Evolutionary conservation across 2,329 filamentous ascomycete genomes (phyloP).

Genomic region (Berkeleyomyces basicola): DNA sequence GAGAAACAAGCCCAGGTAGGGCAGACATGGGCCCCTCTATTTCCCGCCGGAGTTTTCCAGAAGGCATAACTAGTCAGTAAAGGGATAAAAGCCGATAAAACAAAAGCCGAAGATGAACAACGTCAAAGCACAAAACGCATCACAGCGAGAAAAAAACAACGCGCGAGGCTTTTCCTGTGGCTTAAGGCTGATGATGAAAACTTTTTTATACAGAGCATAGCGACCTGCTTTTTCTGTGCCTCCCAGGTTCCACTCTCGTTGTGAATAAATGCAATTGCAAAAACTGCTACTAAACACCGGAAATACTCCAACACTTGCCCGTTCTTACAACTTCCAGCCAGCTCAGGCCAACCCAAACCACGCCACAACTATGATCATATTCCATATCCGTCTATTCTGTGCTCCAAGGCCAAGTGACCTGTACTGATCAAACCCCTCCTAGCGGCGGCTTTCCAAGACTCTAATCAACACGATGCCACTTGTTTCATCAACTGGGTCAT

Average conservation of each 20-base stretch:
- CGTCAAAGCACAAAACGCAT: neutral
- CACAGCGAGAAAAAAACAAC: neutral
- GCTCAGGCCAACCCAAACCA: neutral
- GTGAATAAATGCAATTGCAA: neutral
- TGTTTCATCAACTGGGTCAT: neutral
- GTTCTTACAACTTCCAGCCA: neutral
- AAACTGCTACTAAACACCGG: neutral
- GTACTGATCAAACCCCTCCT: neutral
- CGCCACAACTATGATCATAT: neutral
- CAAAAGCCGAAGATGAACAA: neutral
- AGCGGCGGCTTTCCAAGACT: neutral
- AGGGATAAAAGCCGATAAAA: conserved; percentile 1
- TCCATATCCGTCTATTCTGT: neutral
- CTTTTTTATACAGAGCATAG: neutral
- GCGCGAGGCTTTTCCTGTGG: neutral
- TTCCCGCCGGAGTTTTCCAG: neutral
- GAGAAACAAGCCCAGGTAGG: neutral
- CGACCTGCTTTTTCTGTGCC: neutral
- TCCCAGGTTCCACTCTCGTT: neutral
- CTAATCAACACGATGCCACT: neutral
- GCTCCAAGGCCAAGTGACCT: neutral
- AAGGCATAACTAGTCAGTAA: neutral
- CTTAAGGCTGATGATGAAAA: neutral
- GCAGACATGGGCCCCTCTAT: neutral
- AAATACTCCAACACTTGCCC: neutral